These are phyloP conservation scores for Mycena olivaceomarginata DNA, from an alignment of 768 basidiomycete species.

Conservation along the genomic window DNA sequence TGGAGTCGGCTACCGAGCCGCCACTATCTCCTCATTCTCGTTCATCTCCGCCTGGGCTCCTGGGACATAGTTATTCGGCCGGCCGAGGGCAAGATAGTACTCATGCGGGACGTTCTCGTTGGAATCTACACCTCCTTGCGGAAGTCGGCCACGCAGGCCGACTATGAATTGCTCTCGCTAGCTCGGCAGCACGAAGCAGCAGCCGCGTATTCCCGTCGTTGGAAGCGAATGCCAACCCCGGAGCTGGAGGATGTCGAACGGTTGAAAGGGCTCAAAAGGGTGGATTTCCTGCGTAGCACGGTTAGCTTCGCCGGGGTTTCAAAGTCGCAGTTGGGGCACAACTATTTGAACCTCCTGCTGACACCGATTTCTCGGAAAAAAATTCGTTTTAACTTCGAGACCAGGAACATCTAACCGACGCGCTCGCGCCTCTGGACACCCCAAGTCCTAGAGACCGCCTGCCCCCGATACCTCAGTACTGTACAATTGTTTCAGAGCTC, in stretches of 20 bases:
- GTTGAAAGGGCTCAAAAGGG: slow-evolving; percentile 61
- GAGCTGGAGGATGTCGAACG: slow-evolving; percentile 46
- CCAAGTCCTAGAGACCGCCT: too few species aligned
- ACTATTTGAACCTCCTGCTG: slow-evolving; percentile 54
- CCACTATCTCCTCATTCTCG: too few species aligned
- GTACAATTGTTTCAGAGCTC: too few species aligned
- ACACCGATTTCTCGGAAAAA: too few species aligned
- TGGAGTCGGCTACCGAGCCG: too few species aligned
- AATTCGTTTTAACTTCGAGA: too few species aligned
- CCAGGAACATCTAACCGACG: too few species aligned
- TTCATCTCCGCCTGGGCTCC: slow-evolving; percentile 13
- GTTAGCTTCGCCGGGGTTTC: slow-evolving; percentile 55
- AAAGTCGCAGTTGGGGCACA: slow-evolving; percentile 47
- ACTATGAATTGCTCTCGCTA: slow-evolving; percentile 20
- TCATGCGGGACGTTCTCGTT: slow-evolving; percentile 28
- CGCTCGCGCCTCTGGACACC: too few species aligned
- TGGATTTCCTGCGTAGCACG: slow-evolving; percentile 60
- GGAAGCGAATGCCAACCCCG: slow-evolving; percentile 18
- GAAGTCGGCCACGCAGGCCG: slow-evolving; percentile 20
- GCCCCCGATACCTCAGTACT: too few species aligned
- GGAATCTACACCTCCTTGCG: slow-evolving; percentile 38
- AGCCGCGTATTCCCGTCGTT: slow-evolving; percentile 42
- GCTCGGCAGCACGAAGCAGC: slow-evolving; percentile 29
- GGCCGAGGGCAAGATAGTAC: slow-evolving; percentile 20
- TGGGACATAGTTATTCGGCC: slow-evolving; percentile 35